Evolutionary conservation across 1,139 yeast genomes (phyloP), one percentile per base, ranked within the genome.

Genomic region (Scheffersomyces parashehatae): DNA sequence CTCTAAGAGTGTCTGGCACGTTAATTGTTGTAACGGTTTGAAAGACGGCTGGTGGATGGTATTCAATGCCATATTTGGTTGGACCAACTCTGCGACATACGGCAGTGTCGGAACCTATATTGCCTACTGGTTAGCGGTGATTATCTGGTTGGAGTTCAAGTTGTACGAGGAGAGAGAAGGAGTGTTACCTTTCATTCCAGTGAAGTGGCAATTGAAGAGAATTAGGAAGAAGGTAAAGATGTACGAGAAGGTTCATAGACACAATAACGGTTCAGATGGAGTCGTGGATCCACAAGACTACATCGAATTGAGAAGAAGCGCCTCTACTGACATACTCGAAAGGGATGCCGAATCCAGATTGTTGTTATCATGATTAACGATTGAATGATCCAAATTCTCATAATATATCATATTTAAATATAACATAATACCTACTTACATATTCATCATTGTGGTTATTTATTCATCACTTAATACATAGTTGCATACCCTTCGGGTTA

Each of bases 41-140:
- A 72, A 70, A 49, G 77, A 72, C 29, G 78, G 73, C 45, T 77
- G 78, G 36, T 73, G 78, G 78, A 72, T 73, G 77, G 60, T 73
- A 15, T 62, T 68, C 43, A 73, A 75, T 15, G 78, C 79, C 5
- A 55, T 73, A 32, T 64, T 73, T 41, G 79, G 79, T 10, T 73
- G 79, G 79, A 73, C 78, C 4, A 74, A 74, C 52, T 70, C 76
- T 37, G 79, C 79, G 8, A 73, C 79, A 1, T 71, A 71, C 50
- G 77, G 77, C 9, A 70, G 77, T 53, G 75, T 73, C 1, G 53
- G 59, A 3, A 61, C 71, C 34, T 73, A 73, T 52, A 62, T 61
- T 35, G 41, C 58, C 2, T 73, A 73, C 49, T 73, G 78, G 79
- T 10, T 58, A 2, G 58, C 56, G n/a, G 58, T 71, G 0, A 60